Base-by-base conservation (phyloP, 164 flowering plant genomes). In the Sedum album region DNA sequence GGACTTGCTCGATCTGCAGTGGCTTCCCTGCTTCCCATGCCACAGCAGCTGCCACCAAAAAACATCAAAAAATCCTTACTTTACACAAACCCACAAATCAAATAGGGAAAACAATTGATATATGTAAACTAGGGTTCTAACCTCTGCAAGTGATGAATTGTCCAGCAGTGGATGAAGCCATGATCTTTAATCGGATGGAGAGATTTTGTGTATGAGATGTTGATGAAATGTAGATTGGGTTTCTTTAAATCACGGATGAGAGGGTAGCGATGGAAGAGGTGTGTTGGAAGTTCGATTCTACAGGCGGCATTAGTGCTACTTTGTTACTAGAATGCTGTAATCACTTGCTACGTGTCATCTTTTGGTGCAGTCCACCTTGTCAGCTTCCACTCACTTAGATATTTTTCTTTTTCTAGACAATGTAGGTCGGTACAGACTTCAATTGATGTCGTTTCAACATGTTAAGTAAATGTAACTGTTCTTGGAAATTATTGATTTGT, bases 11-110 rank as follows among this genome's bases (percentile, higher is more conserved):
- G 0, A 79, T 79, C 61, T 68, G 71, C 71, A 76, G 69, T 21
- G 76, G 82, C 78, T 79, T 79, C 72, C 82, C 82, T 1, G 82
- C 77, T 53, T 79, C 80, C 82, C 82, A 77, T 33, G 78, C 78
- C 65, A 79, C 80, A 31, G 79, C 82, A 63, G 82, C 82, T 77
- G 35, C 73, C 53, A 46, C 60, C 14, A 13, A 39, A 21, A 36
- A 5, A 0, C 44, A 38, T 5, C n/a, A 23, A 69, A 36, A 69
- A 18, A 66, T 53, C 41, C 26, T 48, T 25, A 14, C 4, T 44
- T 21, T 21, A 14, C 41, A 36, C 26, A 44, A 65, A 31, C 10
- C 42, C 57, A 6, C 63, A 57, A 35, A 7, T 18, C 26, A 33
- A 0, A 26, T 9, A 35, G 38, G 7, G 5, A 35, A 28, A 48